Evolutionary conservation across 177 flowering plant genomes (phyloP), one percentile per base, ranked within the genome.

Genomic region (Tripterygium wilfordii): DNA sequence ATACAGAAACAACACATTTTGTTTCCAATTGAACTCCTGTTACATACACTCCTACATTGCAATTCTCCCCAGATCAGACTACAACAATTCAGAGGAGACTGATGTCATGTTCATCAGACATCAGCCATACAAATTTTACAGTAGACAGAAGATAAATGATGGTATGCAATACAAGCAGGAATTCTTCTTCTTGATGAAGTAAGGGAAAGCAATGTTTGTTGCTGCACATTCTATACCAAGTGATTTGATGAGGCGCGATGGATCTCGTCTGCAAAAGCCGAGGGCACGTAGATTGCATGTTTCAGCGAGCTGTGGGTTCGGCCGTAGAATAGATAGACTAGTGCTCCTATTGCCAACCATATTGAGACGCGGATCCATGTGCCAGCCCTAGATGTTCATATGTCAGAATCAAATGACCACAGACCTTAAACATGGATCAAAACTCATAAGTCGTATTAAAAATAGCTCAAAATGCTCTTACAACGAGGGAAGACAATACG

Each of bases 301-400:
- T 13, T 15, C 26, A 72, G 51, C 8, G 56, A 48, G 51, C 77
- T 72, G 49, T 69, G 74, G 21, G 25, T 62, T 13, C 71, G 54
- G 14, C 77, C 74, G n/a, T 72, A 72, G 12, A 39, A 52, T 3
- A 49, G 7, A 22, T 72, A 72, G 4, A 72, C 41, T 10, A 69
- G 21, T 36, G 48, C 65, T 35, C 77, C 77, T 3, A 72, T 44
- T 4, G 39, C 10, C 55, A 72, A 21, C 77, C 77, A 72, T 35
- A 65, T 37, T 1, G 65, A 64, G 43, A 72, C 74, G 3, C 77
- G 65, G 17, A 65, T 46, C 77, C 66, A 72, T 31, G 77, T 68
- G 16, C 60, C 59, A 28, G 37, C 53, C 30, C 76, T 71, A 63
- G 25, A 6, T 19, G 5, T 16, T 2, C 32, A 27, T 14, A 15